Conservation (phyloP, 164 flowering plant genomes). For the Macadamia tetraphylla region DNA sequence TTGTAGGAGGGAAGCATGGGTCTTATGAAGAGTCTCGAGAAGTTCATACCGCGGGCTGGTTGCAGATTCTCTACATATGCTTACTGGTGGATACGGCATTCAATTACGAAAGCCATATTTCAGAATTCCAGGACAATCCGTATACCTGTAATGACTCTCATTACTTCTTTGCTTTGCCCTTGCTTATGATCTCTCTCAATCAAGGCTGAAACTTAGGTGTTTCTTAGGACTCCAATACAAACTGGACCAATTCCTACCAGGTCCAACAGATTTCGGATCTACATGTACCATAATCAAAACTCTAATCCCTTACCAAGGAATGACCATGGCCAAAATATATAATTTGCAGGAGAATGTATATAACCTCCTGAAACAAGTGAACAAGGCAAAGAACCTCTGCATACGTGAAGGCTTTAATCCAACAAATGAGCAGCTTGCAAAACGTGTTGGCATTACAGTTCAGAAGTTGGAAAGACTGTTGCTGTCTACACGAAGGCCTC, state of each 20-base stretch:
- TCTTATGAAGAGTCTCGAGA: slow-evolving; percentile 80
- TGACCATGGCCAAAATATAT: not conserved
- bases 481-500: slow-evolving; percentile 39
- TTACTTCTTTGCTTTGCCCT: not conserved
- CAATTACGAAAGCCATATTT: slow-evolving; percentile 62
- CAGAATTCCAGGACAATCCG: slow-evolving; percentile 77
- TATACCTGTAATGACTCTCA: slow-evolving; percentile 58
- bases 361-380: slow-evolving; percentile 41
- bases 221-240: not conserved
- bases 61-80: slow-evolving; percentile 89
- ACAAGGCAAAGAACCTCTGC: slow-evolving; percentile 44
- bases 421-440: slow-evolving; percentile 66
- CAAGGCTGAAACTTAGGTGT: not conserved
- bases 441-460: slow-evolving; percentile 57
- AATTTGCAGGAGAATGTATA: slow-evolving; percentile 67
- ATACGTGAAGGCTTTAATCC: slow-evolving; percentile 59
- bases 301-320: not conserved
- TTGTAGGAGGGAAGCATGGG: slow-evolving; percentile 90
- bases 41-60: slow-evolving; percentile 80
- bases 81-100: slow-evolving; percentile 92
- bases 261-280: slow-evolving; percentile 1
- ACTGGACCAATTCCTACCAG: not conserved
- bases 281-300: not conserved
- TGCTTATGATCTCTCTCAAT: not conserved
- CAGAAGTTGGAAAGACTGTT: slow-evolving; percentile 53